phyloP scores from a whole-genome alignment of 1,284 basidiomycete species.

The Pholiota adiposa region DNA sequence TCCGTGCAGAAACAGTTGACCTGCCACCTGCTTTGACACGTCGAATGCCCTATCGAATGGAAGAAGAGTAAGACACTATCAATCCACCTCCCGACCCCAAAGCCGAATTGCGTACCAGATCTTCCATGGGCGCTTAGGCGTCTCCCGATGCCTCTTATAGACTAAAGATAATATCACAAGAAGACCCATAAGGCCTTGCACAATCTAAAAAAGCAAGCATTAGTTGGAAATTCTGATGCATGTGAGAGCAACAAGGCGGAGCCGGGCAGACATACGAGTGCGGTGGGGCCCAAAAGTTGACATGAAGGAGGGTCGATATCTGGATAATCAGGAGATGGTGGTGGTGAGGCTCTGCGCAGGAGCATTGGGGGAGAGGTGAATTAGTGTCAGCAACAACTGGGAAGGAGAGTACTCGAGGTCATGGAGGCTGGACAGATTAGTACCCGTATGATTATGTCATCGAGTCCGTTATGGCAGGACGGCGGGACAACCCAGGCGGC shows the following conservation, averaged over 20 bases:
- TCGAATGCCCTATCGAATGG: constrained; percentile 72
- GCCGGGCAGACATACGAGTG: constrained; percentile 50
- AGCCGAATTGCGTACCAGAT: constrained; percentile 71
- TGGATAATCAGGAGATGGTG: constrained; percentile 38
- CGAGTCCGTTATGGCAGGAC: neutral
- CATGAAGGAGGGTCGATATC: constrained; percentile 65
- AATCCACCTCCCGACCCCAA: constrained; percentile 2
- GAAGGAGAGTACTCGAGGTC: constrained; percentile 14
- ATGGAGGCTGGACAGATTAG: constrained; percentile 15
- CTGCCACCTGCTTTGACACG: constrained; percentile 90
- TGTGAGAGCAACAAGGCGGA: constrained; percentile 2
- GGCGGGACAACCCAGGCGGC: neutral
- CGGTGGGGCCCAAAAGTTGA: constrained; percentile 68
- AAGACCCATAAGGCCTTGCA: constrained; percentile 86
- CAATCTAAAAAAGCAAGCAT: constrained; percentile 50
- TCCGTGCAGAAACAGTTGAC: constrained; percentile 90
- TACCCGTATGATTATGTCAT: constrained; percentile 21
- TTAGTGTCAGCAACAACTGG: constrained; percentile 5
- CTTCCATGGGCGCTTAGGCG: constrained; percentile 85
- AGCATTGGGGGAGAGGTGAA: constrained; percentile 15
- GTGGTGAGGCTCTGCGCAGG: constrained; percentile 7
- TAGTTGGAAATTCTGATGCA: neutral
- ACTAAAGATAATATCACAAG: constrained; percentile 87
- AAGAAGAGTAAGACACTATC: constrained; percentile 12
- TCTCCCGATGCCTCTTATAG: constrained; percentile 88